Percentiles rank a stretch among this genome's conserved stretches.
These are phyloP conservation scores for Geopyxis carbonaria DNA, from an alignment of 495 filamentous ascomycete species.

Conservation along the genomic window DNA sequence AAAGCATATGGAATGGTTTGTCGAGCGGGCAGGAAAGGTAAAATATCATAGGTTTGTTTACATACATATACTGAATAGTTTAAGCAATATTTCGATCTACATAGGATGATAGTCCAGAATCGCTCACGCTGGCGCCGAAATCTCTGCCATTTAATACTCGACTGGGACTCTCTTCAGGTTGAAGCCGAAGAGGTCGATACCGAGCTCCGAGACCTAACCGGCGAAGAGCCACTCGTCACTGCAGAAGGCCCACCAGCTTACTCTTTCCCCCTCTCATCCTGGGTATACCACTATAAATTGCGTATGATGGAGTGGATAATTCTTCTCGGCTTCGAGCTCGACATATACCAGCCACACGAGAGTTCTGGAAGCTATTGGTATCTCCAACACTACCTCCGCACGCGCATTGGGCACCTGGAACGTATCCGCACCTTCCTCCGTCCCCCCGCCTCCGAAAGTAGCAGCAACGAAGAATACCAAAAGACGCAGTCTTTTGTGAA, in stretches of 20 bases:
- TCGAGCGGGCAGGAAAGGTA: constrained; percentile 48
- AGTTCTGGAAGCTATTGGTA: constrained; percentile 84
- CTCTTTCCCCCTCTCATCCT: constrained; percentile 63
- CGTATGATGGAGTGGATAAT: constrained; percentile 72
- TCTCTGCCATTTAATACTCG: constrained; percentile 59
- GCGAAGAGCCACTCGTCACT: constrained; percentile 38
- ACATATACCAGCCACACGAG: constrained; percentile 77
- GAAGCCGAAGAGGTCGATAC: constrained; percentile 68
- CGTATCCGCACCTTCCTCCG: constrained; percentile 48
- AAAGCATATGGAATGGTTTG: constrained; percentile 62
- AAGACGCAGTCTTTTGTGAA: constrained; percentile 43
- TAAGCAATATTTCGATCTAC: constrained; percentile 64
- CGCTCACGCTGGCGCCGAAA: constrained; percentile 69
- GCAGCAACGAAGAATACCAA: constrained; percentile 17
- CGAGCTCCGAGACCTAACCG: constrained; percentile 45
- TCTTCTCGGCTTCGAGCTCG: constrained; percentile 89
- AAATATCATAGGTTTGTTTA: constrained; percentile 9
- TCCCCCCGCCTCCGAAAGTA: not conserved
- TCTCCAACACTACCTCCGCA: constrained; percentile 39
- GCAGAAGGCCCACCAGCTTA: constrained; percentile 32
- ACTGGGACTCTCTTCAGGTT: constrained; percentile 71
- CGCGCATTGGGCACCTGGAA: constrained; percentile 44
- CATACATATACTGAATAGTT: constrained; percentile 8
- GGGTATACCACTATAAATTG: constrained; percentile 80
- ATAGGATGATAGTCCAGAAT: constrained; percentile 74